These are phyloP conservation scores for Rhizopogon rudus DNA, from an alignment of 768 basidiomycete species.

Conservation along the genomic window DNA sequence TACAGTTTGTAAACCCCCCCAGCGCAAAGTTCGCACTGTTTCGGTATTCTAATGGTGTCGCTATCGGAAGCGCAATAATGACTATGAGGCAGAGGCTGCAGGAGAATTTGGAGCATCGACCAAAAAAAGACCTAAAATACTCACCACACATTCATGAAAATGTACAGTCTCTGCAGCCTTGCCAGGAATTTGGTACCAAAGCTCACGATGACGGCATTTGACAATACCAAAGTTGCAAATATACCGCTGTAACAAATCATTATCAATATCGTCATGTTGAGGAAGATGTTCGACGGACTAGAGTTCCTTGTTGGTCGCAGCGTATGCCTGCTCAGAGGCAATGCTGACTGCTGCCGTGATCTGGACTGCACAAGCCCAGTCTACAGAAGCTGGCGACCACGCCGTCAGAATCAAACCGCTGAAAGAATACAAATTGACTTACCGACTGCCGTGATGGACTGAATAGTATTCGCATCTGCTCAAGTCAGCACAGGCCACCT, in stretches of 20 bases:
- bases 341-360: conserved; percentile 46
- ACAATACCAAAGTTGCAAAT: conserved; percentile 52
- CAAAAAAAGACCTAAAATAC: background rate
- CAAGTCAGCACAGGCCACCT: background rate
- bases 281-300: conserved; percentile 30
- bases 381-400: conserved; percentile 38
- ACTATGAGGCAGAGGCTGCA: conserved; percentile 16
- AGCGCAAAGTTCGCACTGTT: conserved; percentile 35
- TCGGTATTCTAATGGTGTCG: conserved; percentile 29
- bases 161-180: conserved; percentile 51
- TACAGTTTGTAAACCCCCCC: conserved; percentile 29
- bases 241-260: conserved; percentile 42
- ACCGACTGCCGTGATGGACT: conserved; percentile 36
- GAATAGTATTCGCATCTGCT: conserved; percentile 44
- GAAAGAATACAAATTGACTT: background rate
- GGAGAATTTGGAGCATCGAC: background rate
- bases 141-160: conserved; percentile 34
- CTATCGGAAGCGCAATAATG: conserved; percentile 35
- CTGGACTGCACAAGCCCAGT: conserved; percentile 58
- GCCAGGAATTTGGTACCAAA: conserved; percentile 60
- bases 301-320: conserved; percentile 37
- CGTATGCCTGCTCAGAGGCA: conserved; percentile 33
- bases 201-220: conserved; percentile 59
- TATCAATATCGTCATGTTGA: conserved; percentile 7
- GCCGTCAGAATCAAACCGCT: background rate